Evolutionary conservation across 352 stramenopile genomes (phyloP).

Genomic region (Globisporangium okanoganense): DNA sequence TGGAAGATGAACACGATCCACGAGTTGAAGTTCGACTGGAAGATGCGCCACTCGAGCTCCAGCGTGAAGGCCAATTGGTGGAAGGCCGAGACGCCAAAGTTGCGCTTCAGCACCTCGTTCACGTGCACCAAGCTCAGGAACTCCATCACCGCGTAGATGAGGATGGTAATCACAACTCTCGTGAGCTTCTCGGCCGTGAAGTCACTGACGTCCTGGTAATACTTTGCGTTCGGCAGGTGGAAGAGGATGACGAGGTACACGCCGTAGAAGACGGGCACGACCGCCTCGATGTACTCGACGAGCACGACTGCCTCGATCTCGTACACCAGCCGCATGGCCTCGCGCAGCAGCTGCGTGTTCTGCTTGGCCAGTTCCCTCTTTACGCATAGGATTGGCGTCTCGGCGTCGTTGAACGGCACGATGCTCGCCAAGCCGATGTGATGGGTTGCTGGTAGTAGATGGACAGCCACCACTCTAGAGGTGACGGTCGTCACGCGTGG

Average conservation of each 20-base stretch:
- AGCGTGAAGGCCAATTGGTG: conserved; percentile 32
- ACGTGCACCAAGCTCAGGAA: conserved; percentile 24
- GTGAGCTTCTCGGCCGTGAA: conserved; percentile 4
- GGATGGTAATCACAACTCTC: conserved; percentile 6
- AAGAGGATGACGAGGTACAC: conserved; percentile 27
- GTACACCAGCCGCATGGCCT: background rate
- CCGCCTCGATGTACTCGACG: conserved; percentile 35
- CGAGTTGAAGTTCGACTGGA: conserved; percentile 27
- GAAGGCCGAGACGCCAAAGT: conserved; percentile 23
- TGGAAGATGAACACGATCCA: conserved; percentile 28
- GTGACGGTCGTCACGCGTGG: too few relatives aligned
- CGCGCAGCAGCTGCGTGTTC: background rate
- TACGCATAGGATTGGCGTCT: too few relatives aligned
- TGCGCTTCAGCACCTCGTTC: conserved; percentile 9
- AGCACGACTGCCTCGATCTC: background rate
- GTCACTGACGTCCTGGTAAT: conserved; percentile 23
- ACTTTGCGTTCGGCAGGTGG: conserved; percentile 27
- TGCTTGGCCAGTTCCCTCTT: too few relatives aligned
- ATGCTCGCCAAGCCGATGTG: too few relatives aligned
- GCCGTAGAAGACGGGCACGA: conserved; percentile 25
- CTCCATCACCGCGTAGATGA: conserved; percentile 23
- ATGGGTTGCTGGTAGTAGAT: too few relatives aligned
- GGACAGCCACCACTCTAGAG: too few relatives aligned
- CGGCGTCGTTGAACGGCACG: too few relatives aligned
- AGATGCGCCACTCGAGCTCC: conserved; percentile 25